These are phyloP conservation scores for Botrytis paeoniae DNA, from an alignment of 2,329 filamentous ascomycete genomes.

Conservation along the genomic window DNA sequence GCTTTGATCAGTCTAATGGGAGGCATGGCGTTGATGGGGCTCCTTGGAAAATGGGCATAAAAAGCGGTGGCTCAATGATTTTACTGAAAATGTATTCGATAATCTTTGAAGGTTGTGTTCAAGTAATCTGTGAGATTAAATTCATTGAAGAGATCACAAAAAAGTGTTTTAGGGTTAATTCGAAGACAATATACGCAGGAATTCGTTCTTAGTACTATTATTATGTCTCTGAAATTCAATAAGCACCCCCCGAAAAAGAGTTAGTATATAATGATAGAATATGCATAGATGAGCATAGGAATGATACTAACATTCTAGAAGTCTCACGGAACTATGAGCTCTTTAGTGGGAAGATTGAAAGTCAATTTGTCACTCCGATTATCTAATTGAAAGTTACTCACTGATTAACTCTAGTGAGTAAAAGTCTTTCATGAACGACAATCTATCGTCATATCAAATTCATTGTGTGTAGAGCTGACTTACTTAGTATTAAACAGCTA, in stretches of 20 bases:
- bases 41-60: constrained; percentile 3
- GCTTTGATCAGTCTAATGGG: not conserved
- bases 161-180: not conserved
- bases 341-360: not conserved
- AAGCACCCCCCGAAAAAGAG: too few relatives aligned
- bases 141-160: not conserved
- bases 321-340: too few relatives aligned
- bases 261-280: too few relatives aligned
- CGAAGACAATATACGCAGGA: not conserved
- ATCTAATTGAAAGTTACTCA: not conserved
- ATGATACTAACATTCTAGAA: too few relatives aligned
- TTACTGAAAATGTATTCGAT: not conserved
- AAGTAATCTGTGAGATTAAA: not conserved
- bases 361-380: not conserved
- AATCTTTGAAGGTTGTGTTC: not conserved
- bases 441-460: not conserved
- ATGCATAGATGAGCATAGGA: too few relatives aligned
- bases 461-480: not conserved
- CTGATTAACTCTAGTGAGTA: not conserved
- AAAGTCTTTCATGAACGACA: not conserved
- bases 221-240: not conserved
- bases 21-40: not conserved
- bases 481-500: not conserved
- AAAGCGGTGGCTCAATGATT: not conserved
- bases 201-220: not conserved